These are phyloP conservation scores for Leptodermis oblonga DNA, from an alignment of 257 asterid species.

Conservation along the genomic window DNA sequence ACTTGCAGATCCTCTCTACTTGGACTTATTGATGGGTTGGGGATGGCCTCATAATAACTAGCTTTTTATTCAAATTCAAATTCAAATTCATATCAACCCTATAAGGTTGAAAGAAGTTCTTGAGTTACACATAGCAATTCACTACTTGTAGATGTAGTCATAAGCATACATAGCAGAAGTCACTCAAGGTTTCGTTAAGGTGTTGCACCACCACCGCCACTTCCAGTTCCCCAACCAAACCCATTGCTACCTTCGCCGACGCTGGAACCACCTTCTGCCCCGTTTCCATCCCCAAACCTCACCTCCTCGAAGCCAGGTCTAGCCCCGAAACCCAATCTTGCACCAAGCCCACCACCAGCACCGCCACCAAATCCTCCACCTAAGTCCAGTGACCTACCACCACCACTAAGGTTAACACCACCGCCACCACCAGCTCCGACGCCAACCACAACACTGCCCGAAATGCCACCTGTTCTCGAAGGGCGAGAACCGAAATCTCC, in stretches of 20 bases:
- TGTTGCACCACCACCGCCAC: neutral
- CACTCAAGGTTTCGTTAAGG: too few relatives aligned
- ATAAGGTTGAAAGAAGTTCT: too few relatives aligned
- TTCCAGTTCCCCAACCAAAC: neutral
- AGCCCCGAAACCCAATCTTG: neutral
- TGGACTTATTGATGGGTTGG: too few relatives aligned
- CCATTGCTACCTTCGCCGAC: neutral
- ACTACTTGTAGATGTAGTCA: too few relatives aligned
- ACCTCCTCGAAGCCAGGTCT: neutral
- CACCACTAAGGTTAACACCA: neutral
- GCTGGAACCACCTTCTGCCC: neutral
- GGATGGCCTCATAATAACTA: too few relatives aligned
- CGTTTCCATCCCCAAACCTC: neutral
- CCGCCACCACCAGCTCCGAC: neutral
- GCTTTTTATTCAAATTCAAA: too few relatives aligned
- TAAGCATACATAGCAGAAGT: too few relatives aligned
- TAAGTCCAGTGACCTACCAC: neutral
- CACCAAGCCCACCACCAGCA: neutral
- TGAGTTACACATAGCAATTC: too few relatives aligned
- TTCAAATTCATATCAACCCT: too few relatives aligned
- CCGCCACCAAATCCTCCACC: neutral
- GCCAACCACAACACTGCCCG: neutral
- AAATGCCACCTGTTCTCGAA: neutral
- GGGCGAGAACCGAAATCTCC: neutral
- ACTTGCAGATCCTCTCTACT: too few relatives aligned